Base-by-base conservation (phyloP, 768 basidiomycete genomes). In the Psilocybe cyanescens region DNA sequence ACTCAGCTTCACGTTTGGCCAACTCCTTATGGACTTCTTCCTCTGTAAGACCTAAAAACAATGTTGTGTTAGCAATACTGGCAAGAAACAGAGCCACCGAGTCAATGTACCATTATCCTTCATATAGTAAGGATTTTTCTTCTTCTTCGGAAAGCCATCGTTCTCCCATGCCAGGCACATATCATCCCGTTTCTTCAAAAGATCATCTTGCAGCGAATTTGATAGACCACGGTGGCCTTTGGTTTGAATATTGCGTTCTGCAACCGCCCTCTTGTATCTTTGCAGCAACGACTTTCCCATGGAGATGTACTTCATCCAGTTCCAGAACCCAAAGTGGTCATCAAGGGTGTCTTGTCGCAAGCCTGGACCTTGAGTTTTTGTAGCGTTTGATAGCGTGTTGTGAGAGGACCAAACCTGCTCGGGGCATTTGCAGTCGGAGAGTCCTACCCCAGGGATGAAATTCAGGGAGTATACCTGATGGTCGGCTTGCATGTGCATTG, bases 381-480 rank as follows among this genome's bases (percentile, higher is more conserved):
- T 19, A 19, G 72, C 72, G 1, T 65, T 60, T 2, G 70, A 70
- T 0, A 66, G 60, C 0, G 63, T 50, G 58, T 78, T 76, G 8
- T 68, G 53, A 0, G 35, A 50, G 0, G 73, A 47, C 79, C 79
- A 81, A 1, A 64, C 59, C 0, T 66, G 60, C 39, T 81, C 78
- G 0, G 73, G 69, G 0, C 59, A 70, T 55, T 80, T 75, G 0
- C 72, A 67, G 58, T 76, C 75, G 1, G 70, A 70, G 0, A 66
- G 56, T 1, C 71, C 75, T 29, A 67, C 61, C 1, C 71, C 66
- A 4, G 39, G 56, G 2, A 65, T 48, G 35, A 61, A 68, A 50
- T 75, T 76, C 19, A 19, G 19, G 19, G 19, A 19, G 19, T 19
- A 19, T 19, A 19, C 19, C 19, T 19, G 19, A 19, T 73, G 74